Percentiles rank a stretch among this genome's conserved stretches.
Evolutionary conservation across 2,329 filamentous ascomycete genomes (phyloP).

Genomic region (Trichoderma endophyticum): DNA sequence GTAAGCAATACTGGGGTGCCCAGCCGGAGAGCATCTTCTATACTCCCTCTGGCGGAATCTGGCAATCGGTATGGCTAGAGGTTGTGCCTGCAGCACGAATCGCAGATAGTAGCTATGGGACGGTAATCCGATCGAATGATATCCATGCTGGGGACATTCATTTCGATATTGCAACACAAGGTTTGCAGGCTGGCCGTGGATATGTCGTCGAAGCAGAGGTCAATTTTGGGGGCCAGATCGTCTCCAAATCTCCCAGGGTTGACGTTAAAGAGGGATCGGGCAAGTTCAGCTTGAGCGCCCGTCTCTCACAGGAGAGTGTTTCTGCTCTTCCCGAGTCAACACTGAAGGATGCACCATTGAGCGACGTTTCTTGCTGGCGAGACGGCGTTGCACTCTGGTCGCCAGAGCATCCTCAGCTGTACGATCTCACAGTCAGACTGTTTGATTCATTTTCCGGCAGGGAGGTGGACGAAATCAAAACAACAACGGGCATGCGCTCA

Average conservation of each 20-base stretch:
- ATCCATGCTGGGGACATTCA: constrained; percentile 51
- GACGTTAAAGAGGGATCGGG: not conserved
- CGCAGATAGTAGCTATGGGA: constrained; percentile 56
- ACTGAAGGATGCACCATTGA: constrained; percentile 32
- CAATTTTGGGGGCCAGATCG: constrained; percentile 45
- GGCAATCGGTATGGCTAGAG: constrained; percentile 58
- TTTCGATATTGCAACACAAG: constrained; percentile 48
- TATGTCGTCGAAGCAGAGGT: constrained; percentile 54
- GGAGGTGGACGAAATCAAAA: constrained; percentile 55
- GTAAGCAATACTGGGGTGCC: constrained; percentile 65
- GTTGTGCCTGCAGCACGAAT: constrained; percentile 51
- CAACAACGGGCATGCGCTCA: constrained; percentile 59
- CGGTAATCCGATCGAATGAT: constrained; percentile 53
- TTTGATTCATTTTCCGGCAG: constrained; percentile 38
- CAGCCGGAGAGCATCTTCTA: constrained; percentile 61
- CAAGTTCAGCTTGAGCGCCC: constrained; percentile 20
- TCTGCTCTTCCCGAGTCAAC: constrained; percentile 38
- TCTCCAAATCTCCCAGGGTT: constrained; percentile 37
- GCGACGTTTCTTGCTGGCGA: constrained; percentile 44
- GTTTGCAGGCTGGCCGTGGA: constrained; percentile 44
- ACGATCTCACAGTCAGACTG: constrained; percentile 53
- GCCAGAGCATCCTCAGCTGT: constrained; percentile 55
- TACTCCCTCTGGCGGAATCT: constrained; percentile 55
- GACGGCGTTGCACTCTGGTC: constrained; percentile 61
- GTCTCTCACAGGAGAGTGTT: constrained; percentile 42